phyloP scores from a whole-genome alignment of 352 stramenopile genomes.

The Pythium brassicae region DNA sequence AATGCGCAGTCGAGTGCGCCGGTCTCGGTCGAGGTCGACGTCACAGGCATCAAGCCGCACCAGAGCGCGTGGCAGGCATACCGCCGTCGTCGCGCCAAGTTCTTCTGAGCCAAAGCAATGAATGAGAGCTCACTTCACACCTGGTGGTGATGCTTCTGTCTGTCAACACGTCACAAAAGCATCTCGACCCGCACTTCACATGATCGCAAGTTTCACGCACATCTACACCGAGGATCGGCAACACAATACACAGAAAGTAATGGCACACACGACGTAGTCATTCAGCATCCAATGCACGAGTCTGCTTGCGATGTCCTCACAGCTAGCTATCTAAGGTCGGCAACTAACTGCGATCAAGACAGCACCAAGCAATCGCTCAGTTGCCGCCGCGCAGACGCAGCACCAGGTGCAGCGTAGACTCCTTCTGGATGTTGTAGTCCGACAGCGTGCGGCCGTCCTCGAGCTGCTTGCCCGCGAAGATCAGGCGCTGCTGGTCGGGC shows the following conservation, averaged over 20 bases:
- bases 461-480: slow-evolving; percentile 70
- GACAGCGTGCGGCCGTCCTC: slow-evolving; percentile 18
- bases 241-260: slow-evolving; percentile 29
- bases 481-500: slow-evolving; percentile 93
- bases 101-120: slow-evolving; percentile 21
- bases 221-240: slow-evolving; percentile 80
- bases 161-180: too few species aligned
- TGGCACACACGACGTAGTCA: slow-evolving; percentile 47
- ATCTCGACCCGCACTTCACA: slow-evolving; percentile 55
- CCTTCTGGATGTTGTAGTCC: slow-evolving; percentile 94
- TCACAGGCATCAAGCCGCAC: slow-evolving; percentile 25
- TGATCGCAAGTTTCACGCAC: too few species aligned
- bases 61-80: slow-evolving; percentile 38
- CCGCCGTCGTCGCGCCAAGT: slow-evolving; percentile 21
- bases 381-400: slow-evolving; percentile 85
- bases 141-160: too few species aligned
- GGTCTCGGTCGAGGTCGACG: slow-evolving; percentile 23
- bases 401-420: slow-evolving; percentile 92
- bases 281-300: slow-evolving; percentile 19
- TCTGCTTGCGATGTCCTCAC: too few species aligned
- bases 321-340: too few species aligned
- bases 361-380: slow-evolving; percentile 70
- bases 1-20: slow-evolving; percentile 21
- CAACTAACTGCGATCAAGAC: too few species aligned
- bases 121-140: background rate